phyloP scores from a whole-genome alignment of 1,284 basidiomycete species.

The Leucocoprinus gongylophorus region DNA sequence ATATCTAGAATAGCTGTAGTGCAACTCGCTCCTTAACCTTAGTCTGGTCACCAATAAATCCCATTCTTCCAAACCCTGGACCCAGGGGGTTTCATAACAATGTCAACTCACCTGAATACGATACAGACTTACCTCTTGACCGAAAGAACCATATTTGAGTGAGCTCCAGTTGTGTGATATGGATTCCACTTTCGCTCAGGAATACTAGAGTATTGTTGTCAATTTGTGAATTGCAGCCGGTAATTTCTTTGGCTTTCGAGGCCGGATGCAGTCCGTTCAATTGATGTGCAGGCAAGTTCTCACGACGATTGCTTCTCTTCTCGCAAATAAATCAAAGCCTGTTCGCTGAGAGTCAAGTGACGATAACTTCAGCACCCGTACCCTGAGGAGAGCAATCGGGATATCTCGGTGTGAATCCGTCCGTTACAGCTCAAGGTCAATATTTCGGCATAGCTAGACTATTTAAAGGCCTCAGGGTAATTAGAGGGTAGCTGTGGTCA shows the following conservation, averaged over 20 bases:
- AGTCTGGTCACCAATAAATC: too few species aligned
- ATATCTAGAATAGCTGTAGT: too few species aligned
- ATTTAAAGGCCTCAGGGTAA: neutral
- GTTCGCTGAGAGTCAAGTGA: constrained; percentile 4
- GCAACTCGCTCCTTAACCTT: too few species aligned
- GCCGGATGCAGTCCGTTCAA: neutral
- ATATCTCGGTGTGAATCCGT: neutral
- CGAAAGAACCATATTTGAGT: too few species aligned
- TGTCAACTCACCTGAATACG: too few species aligned
- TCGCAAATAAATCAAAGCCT: neutral
- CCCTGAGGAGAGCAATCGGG: neutral
- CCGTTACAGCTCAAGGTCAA: too few species aligned
- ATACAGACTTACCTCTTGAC: neutral
- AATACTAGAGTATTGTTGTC: neutral
- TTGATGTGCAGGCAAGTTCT: neutral
- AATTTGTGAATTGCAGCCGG: neutral
- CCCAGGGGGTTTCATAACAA: too few species aligned
- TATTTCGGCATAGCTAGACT: too few species aligned
- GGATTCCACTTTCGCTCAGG: neutral
- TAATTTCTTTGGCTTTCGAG: neutral
- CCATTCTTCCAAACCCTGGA: too few species aligned
- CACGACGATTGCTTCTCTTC: neutral
- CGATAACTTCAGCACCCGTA: neutral
- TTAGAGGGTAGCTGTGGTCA: neutral
- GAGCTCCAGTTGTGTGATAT: neutral